phyloP scores from a whole-genome alignment of 768 basidiomycete genomes.

The Boletus speciosus region DNA sequence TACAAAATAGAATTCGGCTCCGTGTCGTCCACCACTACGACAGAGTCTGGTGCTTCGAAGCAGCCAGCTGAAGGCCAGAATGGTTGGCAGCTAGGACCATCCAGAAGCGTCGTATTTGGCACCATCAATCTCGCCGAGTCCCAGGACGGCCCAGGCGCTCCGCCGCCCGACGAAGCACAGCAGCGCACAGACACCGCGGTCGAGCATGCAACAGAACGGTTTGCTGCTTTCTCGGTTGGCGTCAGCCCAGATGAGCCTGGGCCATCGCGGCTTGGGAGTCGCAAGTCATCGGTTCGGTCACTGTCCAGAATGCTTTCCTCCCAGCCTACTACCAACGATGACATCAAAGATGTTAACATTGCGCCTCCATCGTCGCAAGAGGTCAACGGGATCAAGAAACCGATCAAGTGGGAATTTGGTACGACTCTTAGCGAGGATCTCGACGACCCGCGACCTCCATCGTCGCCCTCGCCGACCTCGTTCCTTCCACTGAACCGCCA shows the following conservation, averaged over 20 bases:
- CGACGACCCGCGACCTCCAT: not conserved
- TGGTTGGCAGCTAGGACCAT: slow-evolving; percentile 1
- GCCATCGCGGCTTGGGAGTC: slow-evolving; percentile 22
- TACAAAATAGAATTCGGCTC: slow-evolving; percentile 19
- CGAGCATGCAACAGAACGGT: slow-evolving; percentile 26
- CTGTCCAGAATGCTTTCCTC: slow-evolving; percentile 9
- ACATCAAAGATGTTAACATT: not conserved
- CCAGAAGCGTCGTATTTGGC: slow-evolving; percentile 47
- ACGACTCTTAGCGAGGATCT: slow-evolving; percentile 32
- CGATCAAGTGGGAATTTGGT: slow-evolving; percentile 57
- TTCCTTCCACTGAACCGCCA: not conserved
- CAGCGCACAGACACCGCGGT: slow-evolving; percentile 9
- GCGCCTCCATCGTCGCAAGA: not conserved
- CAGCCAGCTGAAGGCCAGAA: slow-evolving; percentile 6
- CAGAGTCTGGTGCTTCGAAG: slow-evolving; percentile 8
- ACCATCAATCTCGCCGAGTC: slow-evolving; percentile 39
- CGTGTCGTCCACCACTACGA: slow-evolving; percentile 10
- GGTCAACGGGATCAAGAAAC: slow-evolving; percentile 11
- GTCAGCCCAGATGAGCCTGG: slow-evolving; percentile 37
- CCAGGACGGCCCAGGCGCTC: not conserved
- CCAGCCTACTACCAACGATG: not conserved
- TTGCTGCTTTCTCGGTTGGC: slow-evolving; percentile 45
- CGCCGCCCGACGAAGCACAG: slow-evolving; percentile 1
- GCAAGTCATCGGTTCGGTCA: slow-evolving; percentile 24
- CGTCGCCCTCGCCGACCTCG: not conserved